phyloP scores from a whole-genome alignment of 2,329 filamentous ascomycete species.

The Trichoderma sp. region DNA sequence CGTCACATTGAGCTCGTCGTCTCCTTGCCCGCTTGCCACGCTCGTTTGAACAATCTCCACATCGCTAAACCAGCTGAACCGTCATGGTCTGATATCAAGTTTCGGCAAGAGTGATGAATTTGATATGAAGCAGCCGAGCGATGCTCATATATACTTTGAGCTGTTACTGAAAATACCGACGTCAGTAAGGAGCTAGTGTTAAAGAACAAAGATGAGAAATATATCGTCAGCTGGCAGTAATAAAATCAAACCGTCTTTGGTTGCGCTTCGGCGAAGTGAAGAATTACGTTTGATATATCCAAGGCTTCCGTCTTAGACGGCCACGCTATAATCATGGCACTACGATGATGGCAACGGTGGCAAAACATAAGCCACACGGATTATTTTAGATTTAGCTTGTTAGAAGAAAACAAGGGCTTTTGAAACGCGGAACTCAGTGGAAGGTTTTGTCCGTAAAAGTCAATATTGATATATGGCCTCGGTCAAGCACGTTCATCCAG shows the following conservation, averaged over 20 bases:
- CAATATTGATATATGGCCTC: background rate
- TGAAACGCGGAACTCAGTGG: background rate
- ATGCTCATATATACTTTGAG: background rate
- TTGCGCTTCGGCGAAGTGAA: background rate
- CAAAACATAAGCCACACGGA: background rate
- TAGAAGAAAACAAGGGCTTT: background rate
- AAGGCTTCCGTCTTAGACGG: background rate
- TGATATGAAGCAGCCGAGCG: background rate
- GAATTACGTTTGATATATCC: background rate
- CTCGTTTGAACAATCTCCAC: background rate
- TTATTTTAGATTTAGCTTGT: background rate
- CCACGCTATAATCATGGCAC: background rate
- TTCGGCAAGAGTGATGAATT: background rate
- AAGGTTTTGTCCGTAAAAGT: background rate
- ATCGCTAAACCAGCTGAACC: background rate
- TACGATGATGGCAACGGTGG: background rate
- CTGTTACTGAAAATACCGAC: background rate
- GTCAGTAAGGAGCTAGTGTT: too few relatives aligned
- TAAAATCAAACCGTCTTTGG: background rate
- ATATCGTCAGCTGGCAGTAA: background rate
- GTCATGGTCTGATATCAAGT: background rate
- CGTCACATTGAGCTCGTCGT: background rate
- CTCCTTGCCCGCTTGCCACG: background rate
- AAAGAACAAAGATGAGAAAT: background rate
- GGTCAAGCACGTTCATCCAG: background rate